These are phyloP conservation scores for Saturnispora quitensis DNA, from an alignment of 805 yeast genomes.

Conservation along the genomic window DNA sequence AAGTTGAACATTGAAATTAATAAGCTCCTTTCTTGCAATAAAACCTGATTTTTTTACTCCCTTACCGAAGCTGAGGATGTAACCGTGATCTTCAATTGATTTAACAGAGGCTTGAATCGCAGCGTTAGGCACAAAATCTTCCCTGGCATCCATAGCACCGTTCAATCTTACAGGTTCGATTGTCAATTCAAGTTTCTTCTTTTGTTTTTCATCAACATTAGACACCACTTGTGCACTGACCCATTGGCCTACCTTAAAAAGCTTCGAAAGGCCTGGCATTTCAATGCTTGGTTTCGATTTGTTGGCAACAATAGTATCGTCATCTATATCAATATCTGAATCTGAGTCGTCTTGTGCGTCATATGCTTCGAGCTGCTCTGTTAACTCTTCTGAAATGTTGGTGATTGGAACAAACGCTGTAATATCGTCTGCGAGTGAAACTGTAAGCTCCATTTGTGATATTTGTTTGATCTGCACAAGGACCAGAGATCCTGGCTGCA, in stretches of 20 bases:
- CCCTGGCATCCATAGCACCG: constrained; percentile 42
- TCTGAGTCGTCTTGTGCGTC: constrained; percentile 41
- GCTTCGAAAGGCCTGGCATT: constrained; percentile 45
- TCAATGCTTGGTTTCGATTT: constrained; percentile 25
- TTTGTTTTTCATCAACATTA: constrained; percentile 30
- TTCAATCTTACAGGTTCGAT: constrained; percentile 72
- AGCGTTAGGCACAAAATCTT: constrained; percentile 55
- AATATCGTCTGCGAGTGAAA: constrained; percentile 74
- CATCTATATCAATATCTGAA: constrained; percentile 22
- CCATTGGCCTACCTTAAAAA: constrained; percentile 76
- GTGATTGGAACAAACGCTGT: constrained; percentile 73
- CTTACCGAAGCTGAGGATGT: constrained; percentile 62
- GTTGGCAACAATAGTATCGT: constrained; percentile 20
- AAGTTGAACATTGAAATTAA: constrained; percentile 17
- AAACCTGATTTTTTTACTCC: constrained; percentile 51
- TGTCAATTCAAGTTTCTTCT: constrained; percentile 60
- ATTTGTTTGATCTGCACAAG: constrained; percentile 68
- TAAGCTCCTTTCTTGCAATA: constrained; percentile 60
- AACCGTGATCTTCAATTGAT: constrained; percentile 90
- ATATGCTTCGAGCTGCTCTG: constrained; percentile 45
- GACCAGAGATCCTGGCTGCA: constrained; percentile 63
- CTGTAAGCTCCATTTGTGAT: constrained; percentile 50
- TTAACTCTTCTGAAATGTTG: constrained; percentile 55
- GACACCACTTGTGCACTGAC: constrained; percentile 70
- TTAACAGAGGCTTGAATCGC: constrained; percentile 68